phyloP scores from a whole-genome alignment of 805 yeast genomes.

The Sugiyamaella smithiae region DNA sequence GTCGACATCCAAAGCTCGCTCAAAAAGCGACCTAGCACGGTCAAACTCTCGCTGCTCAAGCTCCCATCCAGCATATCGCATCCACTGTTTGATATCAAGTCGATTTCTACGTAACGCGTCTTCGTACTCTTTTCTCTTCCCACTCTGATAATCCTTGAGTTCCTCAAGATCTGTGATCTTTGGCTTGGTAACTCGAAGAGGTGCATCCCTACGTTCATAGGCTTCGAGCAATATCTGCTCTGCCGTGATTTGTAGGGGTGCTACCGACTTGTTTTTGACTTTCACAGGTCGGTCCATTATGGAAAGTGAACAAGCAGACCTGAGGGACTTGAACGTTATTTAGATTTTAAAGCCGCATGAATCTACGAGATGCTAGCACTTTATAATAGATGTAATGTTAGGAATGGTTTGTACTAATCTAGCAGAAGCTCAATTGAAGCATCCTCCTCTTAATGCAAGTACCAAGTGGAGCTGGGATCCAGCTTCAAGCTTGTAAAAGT shows the following conservation, averaged over 20 bases:
- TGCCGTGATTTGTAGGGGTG: constrained; percentile 58
- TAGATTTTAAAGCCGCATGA: no score
- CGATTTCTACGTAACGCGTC: constrained; percentile 83
- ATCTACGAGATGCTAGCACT: no score
- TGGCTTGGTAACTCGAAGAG: constrained; percentile 43
- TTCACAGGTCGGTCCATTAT: constrained; percentile 2
- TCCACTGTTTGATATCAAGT: constrained; percentile 82
- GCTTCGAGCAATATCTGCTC: constrained; percentile 64
- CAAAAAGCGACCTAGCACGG: constrained; percentile 84
- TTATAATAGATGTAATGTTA: no score
- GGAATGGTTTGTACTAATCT: no score
- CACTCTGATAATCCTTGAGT: constrained; percentile 65
- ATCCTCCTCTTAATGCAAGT: constrained; percentile 88
- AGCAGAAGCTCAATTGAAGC: no score
- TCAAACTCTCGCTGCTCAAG: constrained; percentile 70
- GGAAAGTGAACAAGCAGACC: not conserved
- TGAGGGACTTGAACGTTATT: no score
- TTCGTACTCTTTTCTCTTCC: constrained; percentile 80
- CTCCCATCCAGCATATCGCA: constrained; percentile 88
- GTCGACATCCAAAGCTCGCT: constrained; percentile 78
- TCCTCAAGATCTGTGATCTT: constrained; percentile 73
- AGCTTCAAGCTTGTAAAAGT: constrained; percentile 69
- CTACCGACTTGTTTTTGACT: constrained; percentile 43
- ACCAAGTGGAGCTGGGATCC: constrained; percentile 90
- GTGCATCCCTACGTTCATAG: constrained; percentile 45